Base-by-base conservation (phyloP, 1,284 basidiomycete species). In the Laetiporus sulphureus region DNA sequence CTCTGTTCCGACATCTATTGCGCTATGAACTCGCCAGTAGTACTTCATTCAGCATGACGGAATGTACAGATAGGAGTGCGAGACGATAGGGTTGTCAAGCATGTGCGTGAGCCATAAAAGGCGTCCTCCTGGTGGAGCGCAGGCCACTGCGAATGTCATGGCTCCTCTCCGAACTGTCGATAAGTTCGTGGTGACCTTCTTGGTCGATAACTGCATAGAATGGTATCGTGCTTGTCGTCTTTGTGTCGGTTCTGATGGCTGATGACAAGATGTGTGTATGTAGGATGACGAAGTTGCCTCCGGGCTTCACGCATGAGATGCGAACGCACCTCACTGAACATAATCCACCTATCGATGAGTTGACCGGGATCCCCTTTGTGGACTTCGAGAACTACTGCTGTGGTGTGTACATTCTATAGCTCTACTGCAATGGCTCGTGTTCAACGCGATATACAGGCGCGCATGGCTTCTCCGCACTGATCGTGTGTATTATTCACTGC, bases 121-220 rank as follows among this genome's bases (percentile, higher is more conserved):
- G n/a, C n/a, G n/a, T n/a, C n/a, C n/a, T n/a, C n/a, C n/a, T n/a
- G n/a, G n/a, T n/a, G n/a, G n/a, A n/a, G n/a, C n/a, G n/a, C n/a
- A n/a, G n/a, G n/a, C n/a, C n/a, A n/a, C n/a, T n/a, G n/a, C n/a
- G n/a, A n/a, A n/a, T n/a, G n/a, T n/a, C n/a, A n/a, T n/a, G n/a
- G n/a, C n/a, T n/a, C n/a, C n/a, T n/a, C n/a, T n/a, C n/a, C n/a
- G n/a, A n/a, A n/a, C n/a, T n/a, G 77, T 83, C 32, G 72, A 79
- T 48, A 68, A 61, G 40, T 59, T 83, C 16, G 65, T 60, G 0
- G 69, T 87, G 48, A 83, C 75, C 0, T 82, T 88, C 53, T 68
- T 88, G 6, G 83, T 89, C 22, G 85, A 89, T 58, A 86, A 89
- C 51, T 71, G 62, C 41, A 79, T 88, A 36, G 86, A 89, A 77